Percentiles rank a stretch among this genome's conserved stretches.
Evolutionary conservation across 2,329 filamentous ascomycete species (phyloP).

Genomic region (Zalaria obscura): DNA sequence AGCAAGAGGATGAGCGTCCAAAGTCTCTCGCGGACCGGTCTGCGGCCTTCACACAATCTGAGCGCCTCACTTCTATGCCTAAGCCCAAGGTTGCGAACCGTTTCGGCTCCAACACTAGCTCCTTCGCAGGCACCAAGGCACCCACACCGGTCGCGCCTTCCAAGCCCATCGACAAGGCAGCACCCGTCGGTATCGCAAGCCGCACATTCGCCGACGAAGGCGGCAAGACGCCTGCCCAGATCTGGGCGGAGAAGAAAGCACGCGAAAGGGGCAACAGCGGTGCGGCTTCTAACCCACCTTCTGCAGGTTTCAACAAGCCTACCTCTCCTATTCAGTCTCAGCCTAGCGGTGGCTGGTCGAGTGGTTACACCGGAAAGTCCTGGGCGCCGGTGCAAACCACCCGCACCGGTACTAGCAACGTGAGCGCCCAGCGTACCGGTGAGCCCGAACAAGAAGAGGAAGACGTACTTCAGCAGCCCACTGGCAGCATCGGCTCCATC

Average conservation of each 20-base stretch:
- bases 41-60: conserved; percentile 59
- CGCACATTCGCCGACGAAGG: conserved; percentile 88
- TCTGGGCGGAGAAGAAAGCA: conserved; percentile 97
- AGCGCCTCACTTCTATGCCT: conserved; percentile 72
- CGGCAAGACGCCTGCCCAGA: conserved; percentile 89
- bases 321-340: conserved; percentile 50
- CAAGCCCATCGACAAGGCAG: conserved; percentile 43
- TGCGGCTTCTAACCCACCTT: conserved; percentile 31
- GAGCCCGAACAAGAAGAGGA: conserved; percentile 36
- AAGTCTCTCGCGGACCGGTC: conserved; percentile 63
- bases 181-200: conserved; percentile 66
- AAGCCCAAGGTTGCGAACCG: conserved; percentile 93
- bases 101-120: conserved; percentile 54
- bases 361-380: conserved; percentile 75
- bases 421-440: conserved; percentile 51
- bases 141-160: conserved; percentile 59
- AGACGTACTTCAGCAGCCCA: conserved; percentile 38
- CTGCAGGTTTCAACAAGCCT: conserved; percentile 12
- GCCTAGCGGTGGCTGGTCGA: conserved; percentile 79
- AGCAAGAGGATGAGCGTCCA: conserved; percentile 35
- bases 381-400: conserved; percentile 76
- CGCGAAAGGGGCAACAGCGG: conserved; percentile 50
- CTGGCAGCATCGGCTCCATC: conserved; percentile 57
- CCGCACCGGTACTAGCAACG: conserved; percentile 45
- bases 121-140: conserved; percentile 79